phyloP scores from a whole-genome alignment of 208 protist genomes.

The Vickermania ingenoplastis region DNA sequence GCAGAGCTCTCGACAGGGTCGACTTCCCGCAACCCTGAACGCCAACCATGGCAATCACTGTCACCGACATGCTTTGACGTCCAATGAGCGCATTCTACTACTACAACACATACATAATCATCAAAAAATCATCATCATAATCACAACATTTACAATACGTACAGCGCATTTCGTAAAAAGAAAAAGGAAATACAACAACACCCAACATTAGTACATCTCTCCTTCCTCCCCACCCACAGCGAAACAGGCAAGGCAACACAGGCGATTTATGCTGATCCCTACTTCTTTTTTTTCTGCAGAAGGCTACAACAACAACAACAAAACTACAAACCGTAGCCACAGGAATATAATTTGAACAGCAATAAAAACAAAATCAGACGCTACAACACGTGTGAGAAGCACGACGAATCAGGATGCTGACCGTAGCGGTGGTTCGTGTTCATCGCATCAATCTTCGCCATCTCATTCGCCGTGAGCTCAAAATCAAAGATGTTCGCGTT shows the following conservation, averaged over 20 bases:
- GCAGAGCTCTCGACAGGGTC: no score
- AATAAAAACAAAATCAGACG: background rate
- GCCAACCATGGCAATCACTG: no score
- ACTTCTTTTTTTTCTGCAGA: background rate
- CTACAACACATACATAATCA: no score
- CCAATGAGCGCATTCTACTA: no score
- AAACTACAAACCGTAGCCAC: no score
- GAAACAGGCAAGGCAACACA: background rate
- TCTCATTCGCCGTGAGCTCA: slow-evolving; percentile 41
- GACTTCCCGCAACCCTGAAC: no score
- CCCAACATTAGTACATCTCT: background rate
- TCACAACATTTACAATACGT: no score
- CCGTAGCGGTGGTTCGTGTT: slow-evolving; percentile 33
- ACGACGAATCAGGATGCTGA: slow-evolving; percentile 46
- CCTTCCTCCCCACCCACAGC: background rate
- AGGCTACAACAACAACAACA: no score
- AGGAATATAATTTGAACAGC: background rate
- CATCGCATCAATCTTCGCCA: slow-evolving; percentile 36
- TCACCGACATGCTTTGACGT: no score
- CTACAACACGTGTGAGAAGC: slow-evolving; percentile 14
- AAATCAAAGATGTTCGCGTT: slow-evolving; percentile 74
- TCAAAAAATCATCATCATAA: no score
- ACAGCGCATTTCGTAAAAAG: no score
- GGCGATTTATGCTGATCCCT: background rate
- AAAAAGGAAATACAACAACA: background rate